Conservation (phyloP, 176 grass and related monocot species). For the Bothriochloa decipiens region DNA sequence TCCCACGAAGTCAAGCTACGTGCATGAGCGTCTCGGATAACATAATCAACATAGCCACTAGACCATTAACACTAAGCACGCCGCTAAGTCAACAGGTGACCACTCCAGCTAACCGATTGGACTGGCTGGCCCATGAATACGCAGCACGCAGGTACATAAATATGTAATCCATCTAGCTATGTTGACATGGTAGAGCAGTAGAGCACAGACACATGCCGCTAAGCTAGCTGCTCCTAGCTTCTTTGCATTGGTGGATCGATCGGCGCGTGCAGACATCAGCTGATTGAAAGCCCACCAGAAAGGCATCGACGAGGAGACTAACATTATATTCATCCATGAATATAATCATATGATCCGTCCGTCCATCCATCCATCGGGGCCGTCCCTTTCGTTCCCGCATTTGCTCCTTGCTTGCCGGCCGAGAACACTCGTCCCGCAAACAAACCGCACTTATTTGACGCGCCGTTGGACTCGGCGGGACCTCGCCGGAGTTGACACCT, state of each 20-base stretch:
- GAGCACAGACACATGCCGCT: background rate
- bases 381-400: constrained; percentile 39
- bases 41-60: background rate
- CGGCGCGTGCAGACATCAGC: background rate
- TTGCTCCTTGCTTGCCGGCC: constrained; percentile 59
- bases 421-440: constrained; percentile 36
- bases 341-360: background rate
- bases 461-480: too few relatives aligned
- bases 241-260: background rate
- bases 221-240: too few relatives aligned
- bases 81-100: background rate
- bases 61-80: background rate
- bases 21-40: too few relatives aligned
- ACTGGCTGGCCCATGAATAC: background rate
- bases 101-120: background rate
- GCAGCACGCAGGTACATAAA: too few relatives aligned
- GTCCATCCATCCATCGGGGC: background rate
- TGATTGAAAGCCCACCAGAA: constrained; percentile 10
- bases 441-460: background rate
- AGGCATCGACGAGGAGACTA: constrained; percentile 2
- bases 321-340: background rate
- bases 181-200: background rate
- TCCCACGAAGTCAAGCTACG: too few relatives aligned
- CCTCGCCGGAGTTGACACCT: constrained; percentile 7
- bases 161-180: too few relatives aligned